Evolutionary conservation across 2,329 filamentous ascomycete species (phyloP).

Genomic region (Penicillium sp.): DNA sequence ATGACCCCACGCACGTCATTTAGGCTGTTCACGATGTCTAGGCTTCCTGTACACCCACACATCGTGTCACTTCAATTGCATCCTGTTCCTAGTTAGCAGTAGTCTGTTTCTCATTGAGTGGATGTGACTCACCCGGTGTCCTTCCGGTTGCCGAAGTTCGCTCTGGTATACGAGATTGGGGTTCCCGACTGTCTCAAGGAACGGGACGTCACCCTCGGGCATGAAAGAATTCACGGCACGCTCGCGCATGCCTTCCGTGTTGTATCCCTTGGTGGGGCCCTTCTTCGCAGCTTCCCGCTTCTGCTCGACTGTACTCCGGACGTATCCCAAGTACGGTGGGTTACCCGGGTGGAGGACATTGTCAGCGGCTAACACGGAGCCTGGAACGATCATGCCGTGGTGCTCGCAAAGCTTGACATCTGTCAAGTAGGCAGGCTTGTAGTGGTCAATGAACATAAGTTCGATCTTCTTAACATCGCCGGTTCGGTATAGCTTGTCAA

Average conservation of each 20-base stretch:
- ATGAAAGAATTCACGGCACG: slow-evolving; percentile 18
- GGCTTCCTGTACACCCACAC: slow-evolving; percentile 27
- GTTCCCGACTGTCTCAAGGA: slow-evolving; percentile 49
- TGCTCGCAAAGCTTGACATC: slow-evolving; percentile 78
- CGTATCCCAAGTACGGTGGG: slow-evolving; percentile 59
- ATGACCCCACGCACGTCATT: background rate
- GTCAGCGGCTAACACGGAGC: slow-evolving; percentile 48
- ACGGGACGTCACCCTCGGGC: slow-evolving; percentile 18
- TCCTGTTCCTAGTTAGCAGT: slow-evolving; percentile 22
- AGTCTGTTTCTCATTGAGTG: background rate
- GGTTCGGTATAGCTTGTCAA: slow-evolving; percentile 59
- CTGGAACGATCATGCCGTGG: slow-evolving; percentile 62
- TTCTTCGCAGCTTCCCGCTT: slow-evolving; percentile 52
- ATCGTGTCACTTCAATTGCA: slow-evolving; percentile 33
- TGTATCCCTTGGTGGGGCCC: slow-evolving; percentile 18
- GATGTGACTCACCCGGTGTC: slow-evolving; percentile 23
- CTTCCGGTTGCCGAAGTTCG: slow-evolving; percentile 44
- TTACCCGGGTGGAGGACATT: slow-evolving; percentile 48
- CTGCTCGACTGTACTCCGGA: slow-evolving; percentile 62
- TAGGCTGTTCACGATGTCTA: slow-evolving; percentile 1
- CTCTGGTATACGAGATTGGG: slow-evolving; percentile 67
- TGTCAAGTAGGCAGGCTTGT: slow-evolving; percentile 71
- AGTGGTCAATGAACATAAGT: slow-evolving; percentile 77
- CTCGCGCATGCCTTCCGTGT: slow-evolving; percentile 15
- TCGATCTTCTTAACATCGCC: slow-evolving; percentile 63